Conservation (phyloP, 2,329 filamentous ascomycete species). For the Trichocomaceae sp. region DNA sequence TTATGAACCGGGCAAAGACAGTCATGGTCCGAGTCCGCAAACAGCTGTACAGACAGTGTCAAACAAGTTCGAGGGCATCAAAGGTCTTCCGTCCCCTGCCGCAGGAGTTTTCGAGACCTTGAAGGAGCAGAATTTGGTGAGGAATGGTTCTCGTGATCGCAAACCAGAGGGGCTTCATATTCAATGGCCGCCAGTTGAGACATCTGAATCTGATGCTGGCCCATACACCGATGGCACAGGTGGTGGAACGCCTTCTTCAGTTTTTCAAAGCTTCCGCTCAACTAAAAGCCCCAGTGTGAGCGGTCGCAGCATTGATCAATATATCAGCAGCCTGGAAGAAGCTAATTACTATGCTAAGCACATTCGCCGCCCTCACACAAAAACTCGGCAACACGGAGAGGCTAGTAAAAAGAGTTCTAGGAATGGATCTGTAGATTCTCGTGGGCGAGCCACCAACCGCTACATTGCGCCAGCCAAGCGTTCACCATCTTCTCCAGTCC, state of each 20-base stretch:
- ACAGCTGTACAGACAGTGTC: constrained; percentile 63
- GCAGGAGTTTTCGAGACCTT: constrained; percentile 57
- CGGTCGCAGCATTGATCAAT: constrained; percentile 67
- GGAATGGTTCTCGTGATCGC: constrained; percentile 61
- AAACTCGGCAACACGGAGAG: constrained; percentile 45
- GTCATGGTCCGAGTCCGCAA: constrained; percentile 44
- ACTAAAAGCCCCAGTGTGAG: constrained; percentile 53
- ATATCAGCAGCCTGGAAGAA: constrained; percentile 78
- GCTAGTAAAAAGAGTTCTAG: constrained; percentile 44
- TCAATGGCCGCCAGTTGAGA: constrained; percentile 48
- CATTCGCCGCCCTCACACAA: constrained; percentile 37
- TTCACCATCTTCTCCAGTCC: constrained; percentile 84
- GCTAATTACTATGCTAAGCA: constrained; percentile 58
- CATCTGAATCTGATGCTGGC: constrained; percentile 39
- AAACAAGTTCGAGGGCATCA: constrained; percentile 50
- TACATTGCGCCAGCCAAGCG: constrained; percentile 71
- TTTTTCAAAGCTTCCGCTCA: constrained; percentile 43
- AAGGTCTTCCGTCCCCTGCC: constrained; percentile 61
- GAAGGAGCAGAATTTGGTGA: constrained; percentile 54
- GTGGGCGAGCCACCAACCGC: constrained; percentile 59
- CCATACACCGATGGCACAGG: constrained; percentile 51
- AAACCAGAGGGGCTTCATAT: constrained; percentile 72
- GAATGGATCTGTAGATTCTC: constrained; percentile 59
- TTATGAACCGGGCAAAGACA: constrained; percentile 39
- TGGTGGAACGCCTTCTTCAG: constrained; percentile 31